Base-by-base conservation (phyloP, 1,139 yeast genomes). In the Hanseniaspora gamundiae region DNA sequence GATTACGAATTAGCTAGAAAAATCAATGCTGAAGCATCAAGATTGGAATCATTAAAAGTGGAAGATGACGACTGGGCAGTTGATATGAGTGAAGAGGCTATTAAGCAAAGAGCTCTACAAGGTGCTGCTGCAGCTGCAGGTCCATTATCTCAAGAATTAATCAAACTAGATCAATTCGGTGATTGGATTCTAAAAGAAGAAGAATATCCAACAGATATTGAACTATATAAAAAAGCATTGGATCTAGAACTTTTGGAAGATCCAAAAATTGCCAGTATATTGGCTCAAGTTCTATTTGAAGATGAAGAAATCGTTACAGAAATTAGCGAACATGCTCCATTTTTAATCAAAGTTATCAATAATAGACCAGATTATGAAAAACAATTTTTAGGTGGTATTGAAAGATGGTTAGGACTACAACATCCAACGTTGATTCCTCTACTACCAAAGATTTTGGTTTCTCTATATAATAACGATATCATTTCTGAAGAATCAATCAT, bases 1-100 rank as follows among this genome's bases (percentile, higher is more conserved):
- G 47, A 84, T 53, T 94, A 83, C 58, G 80, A 76, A 48, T 73
- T 85, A 56, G 78, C 94, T 39, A 74, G 79, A 61, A 81, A 83
- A 59, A 81, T 86, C 64, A 79, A 83, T 56, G 87, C 88, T 40
- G 94, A 84, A 61, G 94, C 94, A 26, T 81, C 87, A 13, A 77
- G 73, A 43, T 70, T 84, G 51, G 67, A 65, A 35, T 61, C 67
- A 29, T 71, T 71, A 50, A 74, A 76, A 47, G 77, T 82, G 46
- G 80, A 77, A 52, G 95, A 87, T 59, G 96, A 85, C 55, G 95
- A 86, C 52, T 91, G 98, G 98, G 87, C 97, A 19, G 96, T 88
- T 43, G 99, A 91, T 63, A 84, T 91, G 78, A 84, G 95, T 43
- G 94, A 84, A 61, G 98, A 87, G 65, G 98, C 98, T 45, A 86